A percentile compares a stretch with the other conserved stretches of the same genome.
Evolutionary conservation across 2,329 filamentous ascomycete species (phyloP).

Genomic region (Monosporascus sp.): DNA sequence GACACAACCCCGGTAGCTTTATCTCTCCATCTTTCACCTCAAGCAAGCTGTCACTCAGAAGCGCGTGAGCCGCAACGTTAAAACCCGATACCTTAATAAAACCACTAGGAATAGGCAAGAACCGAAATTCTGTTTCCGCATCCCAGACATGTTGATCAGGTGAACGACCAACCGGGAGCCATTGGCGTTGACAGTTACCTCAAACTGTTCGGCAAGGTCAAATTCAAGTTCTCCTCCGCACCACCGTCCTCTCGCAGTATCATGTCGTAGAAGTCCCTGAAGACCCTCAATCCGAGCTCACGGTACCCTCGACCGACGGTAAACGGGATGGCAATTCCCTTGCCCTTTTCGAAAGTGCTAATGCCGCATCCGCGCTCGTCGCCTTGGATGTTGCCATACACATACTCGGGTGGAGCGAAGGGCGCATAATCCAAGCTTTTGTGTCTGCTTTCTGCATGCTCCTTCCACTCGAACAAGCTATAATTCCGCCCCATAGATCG

Average conservation of each 20-base stretch:
- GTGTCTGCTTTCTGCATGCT: conserved; percentile 1
- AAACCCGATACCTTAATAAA: neutral
- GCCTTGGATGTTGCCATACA: neutral
- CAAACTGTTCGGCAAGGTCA: neutral
- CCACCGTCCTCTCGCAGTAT: neutral
- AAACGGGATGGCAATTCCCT: neutral
- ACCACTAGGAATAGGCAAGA: neutral
- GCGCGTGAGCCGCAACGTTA: neutral
- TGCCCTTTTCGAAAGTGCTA: neutral
- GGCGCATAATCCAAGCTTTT: conserved; percentile 2
- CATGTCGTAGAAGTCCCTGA: neutral
- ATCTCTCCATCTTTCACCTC: neutral
- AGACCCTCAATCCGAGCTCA: neutral
- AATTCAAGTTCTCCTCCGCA: neutral
- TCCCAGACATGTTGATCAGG: neutral
- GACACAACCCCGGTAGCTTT: neutral
- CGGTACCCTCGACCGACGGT: neutral
- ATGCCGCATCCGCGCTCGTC: neutral
- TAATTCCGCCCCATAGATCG: conserved; percentile 8
- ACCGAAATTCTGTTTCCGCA: neutral
- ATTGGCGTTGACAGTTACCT: neutral
- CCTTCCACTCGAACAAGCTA: conserved; percentile 8
- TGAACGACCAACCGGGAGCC: neutral
- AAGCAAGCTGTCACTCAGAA: neutral
- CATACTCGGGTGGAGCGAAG: neutral